phyloP scores from a whole-genome alignment of 2,329 filamentous ascomycete genomes.

The Sporothrix dimorphospora region DNA sequence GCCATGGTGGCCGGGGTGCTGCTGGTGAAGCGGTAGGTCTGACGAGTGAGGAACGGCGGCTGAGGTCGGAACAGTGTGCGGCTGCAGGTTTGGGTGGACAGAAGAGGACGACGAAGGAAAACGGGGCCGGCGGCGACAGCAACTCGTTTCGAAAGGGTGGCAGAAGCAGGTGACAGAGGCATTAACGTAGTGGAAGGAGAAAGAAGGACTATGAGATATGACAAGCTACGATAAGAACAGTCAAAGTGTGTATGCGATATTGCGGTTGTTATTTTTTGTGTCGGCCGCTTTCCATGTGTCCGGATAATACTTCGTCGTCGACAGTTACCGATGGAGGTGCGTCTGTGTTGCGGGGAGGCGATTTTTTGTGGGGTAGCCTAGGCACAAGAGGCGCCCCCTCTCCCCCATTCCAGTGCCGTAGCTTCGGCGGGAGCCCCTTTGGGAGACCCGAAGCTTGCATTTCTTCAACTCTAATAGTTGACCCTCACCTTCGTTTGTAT shows the following conservation, averaged over 20 bases:
- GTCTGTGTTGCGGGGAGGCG: conserved; percentile 17
- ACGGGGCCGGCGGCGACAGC: neutral
- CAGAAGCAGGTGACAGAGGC: neutral
- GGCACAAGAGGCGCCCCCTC: neutral
- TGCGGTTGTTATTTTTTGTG: neutral
- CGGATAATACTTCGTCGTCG: conserved; percentile 15
- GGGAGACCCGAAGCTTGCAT: conserved; percentile 1
- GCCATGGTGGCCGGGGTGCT: conserved; percentile 23
- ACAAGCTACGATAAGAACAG: neutral
- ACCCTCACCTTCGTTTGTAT: neutral
- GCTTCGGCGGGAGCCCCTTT: conserved; percentile 3
- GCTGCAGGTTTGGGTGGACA: neutral
- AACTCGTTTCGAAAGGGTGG: neutral
- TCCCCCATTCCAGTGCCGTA: neutral
- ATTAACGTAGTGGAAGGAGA: neutral
- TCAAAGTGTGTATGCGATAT: neutral
- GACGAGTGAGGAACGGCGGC: neutral
- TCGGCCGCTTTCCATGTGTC: conserved; percentile 4
- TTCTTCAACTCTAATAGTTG: neutral
- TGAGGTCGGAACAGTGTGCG: neutral
- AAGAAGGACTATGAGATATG: neutral
- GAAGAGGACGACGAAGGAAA: neutral
- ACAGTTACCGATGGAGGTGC: neutral
- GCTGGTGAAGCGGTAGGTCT: neutral
- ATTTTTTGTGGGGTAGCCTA: conserved; percentile 19